Evolutionary conservation across 108 stramenopile genomes (phyloP).

Genomic region (Epipyxis sp.): DNA sequence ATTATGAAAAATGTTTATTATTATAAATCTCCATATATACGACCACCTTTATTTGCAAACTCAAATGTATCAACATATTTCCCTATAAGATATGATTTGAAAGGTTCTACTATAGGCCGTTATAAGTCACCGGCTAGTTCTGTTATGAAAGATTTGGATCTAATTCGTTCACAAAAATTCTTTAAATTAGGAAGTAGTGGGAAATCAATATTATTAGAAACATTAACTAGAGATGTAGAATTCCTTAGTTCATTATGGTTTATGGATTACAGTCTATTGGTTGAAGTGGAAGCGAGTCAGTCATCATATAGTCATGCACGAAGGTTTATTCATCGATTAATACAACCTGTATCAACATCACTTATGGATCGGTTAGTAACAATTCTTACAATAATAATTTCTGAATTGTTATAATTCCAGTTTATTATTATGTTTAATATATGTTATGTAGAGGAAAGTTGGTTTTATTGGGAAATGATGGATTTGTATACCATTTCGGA

Average conservation of each 20-base stretch:
- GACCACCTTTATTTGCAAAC: no score
- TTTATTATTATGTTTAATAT: neutral
- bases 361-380: neutral
- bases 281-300: neutral
- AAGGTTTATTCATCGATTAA: no score
- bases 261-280: slow-evolving; percentile 15
- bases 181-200: neutral
- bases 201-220: neutral
- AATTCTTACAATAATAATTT: neutral
- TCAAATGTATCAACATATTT: no score
- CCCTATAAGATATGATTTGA: slow-evolving; percentile 10
- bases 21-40: no score
- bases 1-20: neutral
- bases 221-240: neutral
- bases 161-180: neutral
- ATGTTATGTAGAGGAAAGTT: neutral
- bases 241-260: neutral
- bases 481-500: neutral
- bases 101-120: slow-evolving; percentile 13
- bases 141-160: slow-evolving; percentile 14
- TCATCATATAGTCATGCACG: neutral
- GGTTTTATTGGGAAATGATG: neutral
- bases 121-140: neutral
- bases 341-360: no score
- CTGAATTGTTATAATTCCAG: neutral